A percentile compares a stretch with the other conserved stretches of the same genome.
Conservation (phyloP, 2,329 filamentous ascomycete species). For the Epichloe sp. region DNA sequence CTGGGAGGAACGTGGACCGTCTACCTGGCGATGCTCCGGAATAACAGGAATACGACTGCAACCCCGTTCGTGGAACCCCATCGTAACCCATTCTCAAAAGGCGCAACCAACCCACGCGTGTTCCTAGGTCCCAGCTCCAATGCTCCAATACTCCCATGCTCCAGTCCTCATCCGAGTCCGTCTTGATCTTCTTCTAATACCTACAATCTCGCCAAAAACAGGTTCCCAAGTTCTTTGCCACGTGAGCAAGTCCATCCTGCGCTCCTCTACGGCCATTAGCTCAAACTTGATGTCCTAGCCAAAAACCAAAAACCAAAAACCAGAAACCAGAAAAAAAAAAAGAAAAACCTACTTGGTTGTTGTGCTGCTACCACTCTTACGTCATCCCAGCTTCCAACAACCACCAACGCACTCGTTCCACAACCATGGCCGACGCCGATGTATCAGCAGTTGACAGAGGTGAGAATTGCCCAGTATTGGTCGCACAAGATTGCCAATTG, state of each 20-base stretch:
- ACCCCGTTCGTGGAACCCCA: constrained; percentile 5
- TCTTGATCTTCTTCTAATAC: background rate
- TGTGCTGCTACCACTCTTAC: constrained; percentile 2
- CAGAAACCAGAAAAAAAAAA: too few relatives aligned
- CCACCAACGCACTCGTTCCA: constrained; percentile 5
- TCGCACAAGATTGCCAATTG: background rate
- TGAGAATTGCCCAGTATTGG: constrained; percentile 10
- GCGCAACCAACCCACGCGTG: background rate
- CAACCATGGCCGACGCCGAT: constrained; percentile 21
- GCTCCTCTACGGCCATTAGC: background rate
- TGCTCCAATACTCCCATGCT: background rate
- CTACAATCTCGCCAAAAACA: background rate
- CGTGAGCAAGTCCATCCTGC: background rate
- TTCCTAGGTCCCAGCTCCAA: too few relatives aligned
- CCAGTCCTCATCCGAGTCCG: background rate
- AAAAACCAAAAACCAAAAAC: background rate
- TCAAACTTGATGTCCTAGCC: background rate
- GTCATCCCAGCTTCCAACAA: constrained; percentile 7
- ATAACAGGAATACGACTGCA: background rate
- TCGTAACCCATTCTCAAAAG: background rate
- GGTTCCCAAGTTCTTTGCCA: background rate
- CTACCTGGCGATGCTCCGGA: background rate
- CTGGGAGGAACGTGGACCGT: background rate
- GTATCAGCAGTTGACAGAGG: constrained; percentile 24
- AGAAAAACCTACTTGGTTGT: background rate